A percentile compares a stretch with the other conserved stretches of the same genome.
Conservation (phyloP, 2,329 filamentous ascomycete genomes). For the Arthrobotrys conoides region DNA sequence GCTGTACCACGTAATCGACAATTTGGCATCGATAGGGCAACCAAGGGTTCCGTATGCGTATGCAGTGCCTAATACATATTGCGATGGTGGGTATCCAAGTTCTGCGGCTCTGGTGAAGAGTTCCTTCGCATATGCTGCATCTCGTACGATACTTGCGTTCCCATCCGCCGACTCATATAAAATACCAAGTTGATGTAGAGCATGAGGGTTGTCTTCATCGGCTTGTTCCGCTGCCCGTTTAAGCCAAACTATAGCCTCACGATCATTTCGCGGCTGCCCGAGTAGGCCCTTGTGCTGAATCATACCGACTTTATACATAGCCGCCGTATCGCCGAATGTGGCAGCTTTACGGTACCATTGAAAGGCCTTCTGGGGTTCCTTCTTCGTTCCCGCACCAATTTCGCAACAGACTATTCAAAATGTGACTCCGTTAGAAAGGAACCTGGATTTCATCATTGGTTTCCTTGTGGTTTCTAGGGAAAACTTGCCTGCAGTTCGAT, state of each 20-base stretch:
- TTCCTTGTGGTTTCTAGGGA: not conserved
- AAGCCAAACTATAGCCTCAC: slow-evolving; percentile 91
- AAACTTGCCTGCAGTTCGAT: slow-evolving; percentile 79
- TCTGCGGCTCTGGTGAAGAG: slow-evolving; percentile 89
- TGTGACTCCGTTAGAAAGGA: not conserved
- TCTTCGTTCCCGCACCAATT: slow-evolving; percentile 91
- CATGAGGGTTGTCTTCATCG: slow-evolving; percentile 91
- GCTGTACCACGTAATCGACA: slow-evolving; percentile 94
- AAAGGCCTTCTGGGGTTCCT: slow-evolving; percentile 91
- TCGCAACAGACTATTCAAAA: slow-evolving; percentile 83
- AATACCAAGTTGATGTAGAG: slow-evolving; percentile 86
- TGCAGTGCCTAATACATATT: slow-evolving; percentile 87
- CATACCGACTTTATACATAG: slow-evolving; percentile 99
- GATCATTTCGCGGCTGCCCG: slow-evolving; percentile 84
- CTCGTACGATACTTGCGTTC: slow-evolving; percentile 79
- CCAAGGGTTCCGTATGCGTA: slow-evolving; percentile 91
- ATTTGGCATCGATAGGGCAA: slow-evolving; percentile 83
- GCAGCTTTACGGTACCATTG: slow-evolving; percentile 98
- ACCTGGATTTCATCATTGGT: not conserved
- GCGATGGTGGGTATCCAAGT: slow-evolving; percentile 93
- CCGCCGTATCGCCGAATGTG: slow-evolving; percentile 87
- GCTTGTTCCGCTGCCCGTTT: slow-evolving; percentile 92
- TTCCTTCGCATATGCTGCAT: slow-evolving; percentile 83
- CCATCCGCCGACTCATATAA: slow-evolving; percentile 73
- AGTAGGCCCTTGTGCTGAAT: slow-evolving; percentile 92